These are phyloP conservation scores for Jacaranda mimosifolia DNA, from an alignment of 257 asterid species.

Conservation along the genomic window DNA sequence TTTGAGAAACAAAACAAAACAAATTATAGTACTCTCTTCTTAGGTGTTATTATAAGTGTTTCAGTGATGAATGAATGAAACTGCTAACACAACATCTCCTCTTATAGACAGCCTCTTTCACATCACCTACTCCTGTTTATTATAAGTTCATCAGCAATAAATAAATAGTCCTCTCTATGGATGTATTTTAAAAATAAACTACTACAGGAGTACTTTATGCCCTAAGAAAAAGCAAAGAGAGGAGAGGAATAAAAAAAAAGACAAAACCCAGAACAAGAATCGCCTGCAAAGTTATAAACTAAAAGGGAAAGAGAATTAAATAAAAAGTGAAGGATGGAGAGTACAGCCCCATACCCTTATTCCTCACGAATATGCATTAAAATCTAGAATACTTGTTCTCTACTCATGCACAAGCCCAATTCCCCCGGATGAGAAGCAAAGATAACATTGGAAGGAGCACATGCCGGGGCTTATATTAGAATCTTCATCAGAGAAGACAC, in stretches of 20 bases:
- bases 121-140: conserved; percentile 47
- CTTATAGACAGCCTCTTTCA: conserved; percentile 34
- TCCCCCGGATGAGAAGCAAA: conserved; percentile 61
- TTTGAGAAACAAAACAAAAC: not conserved
- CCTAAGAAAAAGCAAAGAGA: not conserved
- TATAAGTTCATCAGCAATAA: conserved; percentile 16
- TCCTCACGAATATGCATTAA: conserved; percentile 21
- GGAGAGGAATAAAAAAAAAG: conserved; percentile 32
- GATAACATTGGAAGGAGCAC: conserved; percentile 70
- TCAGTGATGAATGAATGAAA: conserved; percentile 21
- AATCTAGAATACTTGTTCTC: conserved; percentile 50
- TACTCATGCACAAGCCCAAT: conserved; percentile 45
- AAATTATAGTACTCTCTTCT: not conserved
- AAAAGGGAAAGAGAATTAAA: conserved; percentile 65
- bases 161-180: too few species aligned
- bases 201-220: not conserved
- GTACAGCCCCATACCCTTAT: conserved; percentile 64
- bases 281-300: conserved; percentile 69
- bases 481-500: conserved; percentile 51
- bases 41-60: not conserved
- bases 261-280: conserved; percentile 74
- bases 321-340: conserved; percentile 47
- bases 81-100: conserved; percentile 27
- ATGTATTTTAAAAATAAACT: not conserved
- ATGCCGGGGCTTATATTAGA: conserved; percentile 69